phyloP scores from a whole-genome alignment of 495 filamentous ascomycete species.

The Neurospora sp. region DNA sequence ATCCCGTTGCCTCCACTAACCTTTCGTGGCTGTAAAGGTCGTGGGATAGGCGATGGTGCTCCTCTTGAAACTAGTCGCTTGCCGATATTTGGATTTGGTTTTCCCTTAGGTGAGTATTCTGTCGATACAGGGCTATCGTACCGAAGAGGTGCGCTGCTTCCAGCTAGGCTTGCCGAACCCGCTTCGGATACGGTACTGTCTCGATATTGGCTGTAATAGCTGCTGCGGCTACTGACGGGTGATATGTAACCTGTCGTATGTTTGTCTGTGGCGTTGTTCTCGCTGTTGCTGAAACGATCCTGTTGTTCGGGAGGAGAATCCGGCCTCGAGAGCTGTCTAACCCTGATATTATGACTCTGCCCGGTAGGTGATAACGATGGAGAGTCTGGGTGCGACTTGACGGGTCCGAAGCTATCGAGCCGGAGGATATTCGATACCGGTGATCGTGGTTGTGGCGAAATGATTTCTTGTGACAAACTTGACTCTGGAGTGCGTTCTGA shows the following conservation, averaged over 20 bases:
- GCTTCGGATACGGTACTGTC: not conserved
- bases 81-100: not conserved
- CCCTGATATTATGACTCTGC: conserved; percentile 12
- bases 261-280: not conserved
- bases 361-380: conserved; percentile 7
- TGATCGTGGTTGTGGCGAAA: conserved; percentile 4
- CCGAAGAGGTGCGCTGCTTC: not conserved
- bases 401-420: not conserved
- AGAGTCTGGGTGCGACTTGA: not conserved
- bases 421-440: conserved; percentile 7
- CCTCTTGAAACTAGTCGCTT: not conserved
- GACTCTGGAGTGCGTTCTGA: not conserved
- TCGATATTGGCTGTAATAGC: conserved; percentile 5
- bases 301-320: not conserved
- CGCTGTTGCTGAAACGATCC: not conserved
- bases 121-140: not conserved
- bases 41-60: not conserved
- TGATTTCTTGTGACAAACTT: not conserved
- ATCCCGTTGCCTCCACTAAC: not conserved
- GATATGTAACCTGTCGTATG: conserved; percentile 6
- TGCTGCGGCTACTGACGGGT: conserved; percentile 11
- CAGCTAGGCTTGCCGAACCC: not conserved
- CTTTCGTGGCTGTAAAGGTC: not conserved
- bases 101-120: not conserved
- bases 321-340: conserved; percentile 13